These are phyloP conservation scores for Capillidium heterosporum DNA, from an alignment of 371 early-diverging fungal genomes.

Conservation along the genomic window DNA sequence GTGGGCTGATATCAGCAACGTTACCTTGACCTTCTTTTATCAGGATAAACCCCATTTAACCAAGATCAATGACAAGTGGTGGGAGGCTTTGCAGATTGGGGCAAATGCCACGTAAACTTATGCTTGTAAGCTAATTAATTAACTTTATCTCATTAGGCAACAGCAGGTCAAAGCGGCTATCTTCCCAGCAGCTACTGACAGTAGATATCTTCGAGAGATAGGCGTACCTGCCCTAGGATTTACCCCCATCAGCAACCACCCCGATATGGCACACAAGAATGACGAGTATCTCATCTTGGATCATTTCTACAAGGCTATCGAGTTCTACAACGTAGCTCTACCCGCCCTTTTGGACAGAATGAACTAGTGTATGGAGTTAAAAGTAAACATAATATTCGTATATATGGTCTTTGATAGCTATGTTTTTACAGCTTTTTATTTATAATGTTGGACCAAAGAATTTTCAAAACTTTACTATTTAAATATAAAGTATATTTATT, in stretches of 20 bases:
- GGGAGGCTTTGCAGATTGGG: neutral
- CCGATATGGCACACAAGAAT: slow-evolving; percentile 51
- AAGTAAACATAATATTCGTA: too few relatives aligned
- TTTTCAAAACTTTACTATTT: too few relatives aligned
- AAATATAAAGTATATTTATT: too few relatives aligned
- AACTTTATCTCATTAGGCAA: slow-evolving; percentile 7
- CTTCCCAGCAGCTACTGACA: slow-evolving; percentile 63
- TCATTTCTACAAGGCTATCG: slow-evolving; percentile 35
- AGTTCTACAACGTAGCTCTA: slow-evolving; percentile 22
- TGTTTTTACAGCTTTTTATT: too few relatives aligned
- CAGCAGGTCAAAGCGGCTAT: slow-evolving; percentile 39
- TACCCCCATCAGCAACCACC: slow-evolving; percentile 42
- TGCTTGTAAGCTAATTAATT: neutral
- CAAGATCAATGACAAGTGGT: neutral
- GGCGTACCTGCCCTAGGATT: slow-evolving; percentile 48
- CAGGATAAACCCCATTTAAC: neutral
- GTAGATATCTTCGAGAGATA: slow-evolving; percentile 40
- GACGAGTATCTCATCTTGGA: slow-evolving; percentile 52
- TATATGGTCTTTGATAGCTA: too few relatives aligned
- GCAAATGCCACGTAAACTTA: neutral
- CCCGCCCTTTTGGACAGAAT: neutral
- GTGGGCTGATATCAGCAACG: slow-evolving; percentile 5
- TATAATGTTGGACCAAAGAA: too few relatives aligned
- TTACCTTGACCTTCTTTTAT: slow-evolving; percentile 26
- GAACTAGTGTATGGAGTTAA: too few relatives aligned